phyloP scores from a whole-genome alignment of 495 filamentous ascomycete species.

The Gamarada debralockiae region DNA sequence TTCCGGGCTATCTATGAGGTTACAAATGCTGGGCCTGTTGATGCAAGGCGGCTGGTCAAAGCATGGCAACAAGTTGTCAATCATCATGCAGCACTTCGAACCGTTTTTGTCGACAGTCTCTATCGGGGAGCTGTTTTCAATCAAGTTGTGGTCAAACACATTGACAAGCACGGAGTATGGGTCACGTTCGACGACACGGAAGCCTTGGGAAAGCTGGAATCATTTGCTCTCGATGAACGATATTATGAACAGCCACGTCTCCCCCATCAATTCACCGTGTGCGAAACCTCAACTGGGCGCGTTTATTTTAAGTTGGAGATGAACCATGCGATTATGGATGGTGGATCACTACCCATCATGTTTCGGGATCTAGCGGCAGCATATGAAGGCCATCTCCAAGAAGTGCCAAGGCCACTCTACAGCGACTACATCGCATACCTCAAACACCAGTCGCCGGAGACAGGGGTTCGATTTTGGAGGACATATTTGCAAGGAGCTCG shows the following conservation, averaged over 20 bases:
- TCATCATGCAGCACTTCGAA: conserved; percentile 50
- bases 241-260: conserved; percentile 33
- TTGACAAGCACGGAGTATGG: too few relatives aligned
- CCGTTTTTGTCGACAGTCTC: conserved; percentile 49
- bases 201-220: too few relatives aligned
- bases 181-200: neutral
- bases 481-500: too few relatives aligned
- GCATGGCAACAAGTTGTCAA: conserved; percentile 53
- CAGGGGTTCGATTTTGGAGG: too few relatives aligned
- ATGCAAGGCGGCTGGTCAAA: neutral
- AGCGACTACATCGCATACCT: too few relatives aligned
- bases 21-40: neutral
- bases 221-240: conserved; percentile 37
- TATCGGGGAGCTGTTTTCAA: conserved; percentile 38
- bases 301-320: too few relatives aligned
- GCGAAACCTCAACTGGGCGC: conserved; percentile 33
- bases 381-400: too few relatives aligned
- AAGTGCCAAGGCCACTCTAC: too few relatives aligned
- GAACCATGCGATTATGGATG: too few relatives aligned
- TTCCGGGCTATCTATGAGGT: neutral
- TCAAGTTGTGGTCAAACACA: conserved; percentile 12
- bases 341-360: too few relatives aligned
- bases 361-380: too few relatives aligned
- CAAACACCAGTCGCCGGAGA: too few relatives aligned
- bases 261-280: conserved; percentile 47